Evolutionary conservation across 768 basidiomycete genomes (phyloP), one percentile per base, ranked within the genome.

Genomic region (Trametes cingulata): DNA sequence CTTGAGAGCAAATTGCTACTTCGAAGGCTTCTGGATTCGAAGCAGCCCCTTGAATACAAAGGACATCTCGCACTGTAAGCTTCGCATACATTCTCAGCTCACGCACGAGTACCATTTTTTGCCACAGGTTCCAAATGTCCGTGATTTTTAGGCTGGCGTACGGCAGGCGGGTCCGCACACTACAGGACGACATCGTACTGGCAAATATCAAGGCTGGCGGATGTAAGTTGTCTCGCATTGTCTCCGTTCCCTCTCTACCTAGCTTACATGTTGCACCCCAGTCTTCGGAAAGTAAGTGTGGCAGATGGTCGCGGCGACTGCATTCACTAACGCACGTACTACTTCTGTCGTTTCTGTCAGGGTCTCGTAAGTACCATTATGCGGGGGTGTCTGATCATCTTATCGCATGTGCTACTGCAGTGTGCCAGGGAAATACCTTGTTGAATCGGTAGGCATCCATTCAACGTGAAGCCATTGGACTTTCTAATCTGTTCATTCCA

Each of bases 71-170:
- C 37, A 9, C 37, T 57, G 56, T 57, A 39, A 29, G 47, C 14
- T 6, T 10, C 14, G 13, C 19, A 10, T 6, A 14, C 2, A 10
- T 15, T 40, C 3, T 14, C 9, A 10, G 37, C 10, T 12, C 8
- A 20, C 14, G 7, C 8, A 15, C 36, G 12, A 19, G n/a, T 22
- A 24, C 15, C 43, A 7, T 22, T 5, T n/a, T 25, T 19, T n/a
- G n/a, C n/a, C n/a, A n/a, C n/a, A 58, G 56, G 0, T 58, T 58
- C 35, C 56, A 51, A 13, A 58, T 58, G 56, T 58, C 56, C 15
- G 56, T 58, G 10, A 51, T 58, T 7, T 58, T 58, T 20, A 27
- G 48, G 12, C 19, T 58, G 14, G 56, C 56, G 20, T 58, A 58
- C 10, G 56, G 56, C 15, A 39, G 56, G 24, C 40, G 56, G 14